Percentiles rank a stretch among this genome's conserved stretches.
Conservation (phyloP, 108 stramenopile species). For the Cyclotella sp. region DNA sequence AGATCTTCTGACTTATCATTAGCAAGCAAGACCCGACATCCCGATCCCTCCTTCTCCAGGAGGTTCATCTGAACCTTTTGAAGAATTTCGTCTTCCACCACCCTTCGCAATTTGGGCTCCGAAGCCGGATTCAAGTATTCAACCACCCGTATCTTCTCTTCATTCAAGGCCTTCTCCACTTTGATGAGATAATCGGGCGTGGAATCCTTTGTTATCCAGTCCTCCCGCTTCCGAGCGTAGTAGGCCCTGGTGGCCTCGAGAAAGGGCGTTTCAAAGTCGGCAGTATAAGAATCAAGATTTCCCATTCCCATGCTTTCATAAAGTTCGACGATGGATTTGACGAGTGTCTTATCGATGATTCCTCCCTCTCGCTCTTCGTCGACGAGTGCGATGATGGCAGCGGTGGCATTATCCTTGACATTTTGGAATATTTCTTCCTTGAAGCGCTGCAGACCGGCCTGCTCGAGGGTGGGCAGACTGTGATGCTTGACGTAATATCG, state of each 20-base stretch:
- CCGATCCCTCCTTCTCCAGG: constrained; percentile 97
- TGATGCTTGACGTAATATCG: constrained; percentile 99
- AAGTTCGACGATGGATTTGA: constrained; percentile 94
- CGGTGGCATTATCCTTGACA: constrained; percentile 87
- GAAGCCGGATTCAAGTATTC: constrained; percentile 94
- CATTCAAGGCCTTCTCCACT: constrained; percentile 93
- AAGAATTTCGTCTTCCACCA: constrained; percentile 95
- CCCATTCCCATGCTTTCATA: constrained; percentile 99
- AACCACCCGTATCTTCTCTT: constrained; percentile 89
- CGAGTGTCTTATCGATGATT: constrained; percentile 94
- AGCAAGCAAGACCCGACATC: constrained; percentile 92
- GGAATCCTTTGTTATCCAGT: constrained; percentile 95
- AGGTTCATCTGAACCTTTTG: constrained; percentile 92
- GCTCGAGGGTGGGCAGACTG: constrained; percentile 87
- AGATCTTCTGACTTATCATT: constrained; percentile 98
- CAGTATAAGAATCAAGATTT: constrained; percentile 89
- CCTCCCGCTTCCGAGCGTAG: constrained; percentile 92
- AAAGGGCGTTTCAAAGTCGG: constrained; percentile 91
- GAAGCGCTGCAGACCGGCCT: constrained; percentile 93
- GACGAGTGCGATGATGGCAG: constrained; percentile 92
- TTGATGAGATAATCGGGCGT: constrained; percentile 98
- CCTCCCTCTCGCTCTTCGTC: constrained; percentile 94
- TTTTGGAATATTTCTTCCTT: constrained; percentile 95
- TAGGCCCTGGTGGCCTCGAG: constrained; percentile 89
- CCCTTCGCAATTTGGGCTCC: constrained; percentile 90